These are phyloP conservation scores for Dioscorea alata DNA, from an alignment of 106 monocot genomes.

Conservation along the genomic window DNA sequence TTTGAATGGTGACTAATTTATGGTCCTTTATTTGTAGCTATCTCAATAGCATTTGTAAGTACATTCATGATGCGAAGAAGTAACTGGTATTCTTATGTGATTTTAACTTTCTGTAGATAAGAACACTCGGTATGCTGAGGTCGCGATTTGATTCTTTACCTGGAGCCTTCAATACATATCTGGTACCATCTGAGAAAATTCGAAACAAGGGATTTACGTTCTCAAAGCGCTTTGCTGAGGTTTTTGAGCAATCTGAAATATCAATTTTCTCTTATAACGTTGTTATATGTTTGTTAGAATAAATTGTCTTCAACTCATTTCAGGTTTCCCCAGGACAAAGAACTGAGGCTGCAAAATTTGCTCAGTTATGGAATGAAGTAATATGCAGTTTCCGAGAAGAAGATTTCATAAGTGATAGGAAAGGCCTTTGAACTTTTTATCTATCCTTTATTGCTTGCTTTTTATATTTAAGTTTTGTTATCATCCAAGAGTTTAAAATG, in stretches of 20 bases:
- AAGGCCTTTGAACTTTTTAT: constrained; percentile 11
- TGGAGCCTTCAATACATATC: constrained; percentile 78
- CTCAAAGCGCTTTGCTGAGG: constrained; percentile 83
- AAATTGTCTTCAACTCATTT: constrained; percentile 2
- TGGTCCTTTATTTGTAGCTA: too few relatives aligned
- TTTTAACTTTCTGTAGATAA: constrained; percentile 42
- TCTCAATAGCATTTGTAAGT: too few relatives aligned
- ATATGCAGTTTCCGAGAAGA: constrained; percentile 97
- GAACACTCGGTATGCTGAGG: constrained; percentile 95
- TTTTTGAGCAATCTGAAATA: constrained; percentile 6
- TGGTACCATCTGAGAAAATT: constrained; percentile 83
- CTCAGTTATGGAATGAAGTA: constrained; percentile 99
- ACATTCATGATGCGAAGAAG: too few relatives aligned
- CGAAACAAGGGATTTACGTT: constrained; percentile 71
- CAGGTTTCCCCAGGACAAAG: constrained; percentile 89
- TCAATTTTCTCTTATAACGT: neutral
- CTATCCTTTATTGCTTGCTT: neutral
- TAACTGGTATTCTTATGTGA: neutral
- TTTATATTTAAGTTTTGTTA: neutral
- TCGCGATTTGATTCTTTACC: constrained; percentile 91
- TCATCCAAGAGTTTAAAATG: neutral
- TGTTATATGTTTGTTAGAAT: neutral
- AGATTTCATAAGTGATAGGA: constrained; percentile 94
- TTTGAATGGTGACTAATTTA: too few relatives aligned
- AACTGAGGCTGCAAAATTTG: constrained; percentile 95